Base-by-base conservation (phyloP, 495 filamentous ascomycete species). In the Penicillium silybi region DNA sequence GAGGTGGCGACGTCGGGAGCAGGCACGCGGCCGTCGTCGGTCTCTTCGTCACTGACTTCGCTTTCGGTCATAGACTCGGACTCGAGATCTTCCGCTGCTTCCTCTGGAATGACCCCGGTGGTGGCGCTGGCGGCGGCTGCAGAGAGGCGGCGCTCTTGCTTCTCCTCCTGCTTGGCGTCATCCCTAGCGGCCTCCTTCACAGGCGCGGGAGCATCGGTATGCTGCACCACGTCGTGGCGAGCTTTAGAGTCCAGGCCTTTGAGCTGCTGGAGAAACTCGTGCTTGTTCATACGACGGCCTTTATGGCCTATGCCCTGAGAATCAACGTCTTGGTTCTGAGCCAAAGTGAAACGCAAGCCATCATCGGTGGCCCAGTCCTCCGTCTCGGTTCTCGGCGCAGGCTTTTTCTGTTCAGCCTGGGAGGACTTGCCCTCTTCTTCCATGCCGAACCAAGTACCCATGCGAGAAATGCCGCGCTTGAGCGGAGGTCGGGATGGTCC, bases 211-310 rank as follows among this genome's bases (percentile, higher is more conserved):
- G 81, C 83, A 57, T 84, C 80, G 42, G 80, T 86, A 39, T 86
- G 68, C 46, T 91, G 82, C 0, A 93, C 79, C 2, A 87, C 69
- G 53, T 89, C 82, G 19, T 77, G 80, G 15, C 92, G 82, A 16
- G 83, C 82, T 58, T 83, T 86, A 26, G 89, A 85, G 64, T 95
- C 90, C 50, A 97, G 75, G 23, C 83, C 76, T 63, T 85, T 83
- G 55, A 99, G 85, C 61, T 93, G 84, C 43, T 83, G 73, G 54
- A 97, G 86, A 69, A 99, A 97, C 61, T 97, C 89, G 6, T 87
- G 83, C 67, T 96, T 96, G 64, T 81, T 93, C 87, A 97, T 83
- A 10, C 86, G 83, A 17, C 87, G 85, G 18, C 89, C 88, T 51
- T 73, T 71, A 46, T 72, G 64, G 42, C 59, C 45, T 6, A 71